These are phyloP conservation scores for Escovopsis weberi DNA, from an alignment of 2,329 filamentous ascomycete genomes.

Conservation along the genomic window DNA sequence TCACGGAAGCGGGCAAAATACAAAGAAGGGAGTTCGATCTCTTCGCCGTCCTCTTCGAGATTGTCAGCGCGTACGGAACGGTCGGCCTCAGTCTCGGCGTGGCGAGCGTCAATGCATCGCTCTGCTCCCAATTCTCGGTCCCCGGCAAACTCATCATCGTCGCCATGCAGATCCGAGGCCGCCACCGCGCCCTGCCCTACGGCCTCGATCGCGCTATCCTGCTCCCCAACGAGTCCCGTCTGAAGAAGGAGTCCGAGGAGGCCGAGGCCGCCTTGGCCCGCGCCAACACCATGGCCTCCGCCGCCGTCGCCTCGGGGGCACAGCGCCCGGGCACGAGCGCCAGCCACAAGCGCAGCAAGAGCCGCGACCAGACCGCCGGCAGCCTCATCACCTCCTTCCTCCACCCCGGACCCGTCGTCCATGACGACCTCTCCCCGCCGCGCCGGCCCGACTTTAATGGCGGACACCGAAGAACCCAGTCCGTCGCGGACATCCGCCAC, in stretches of 20 bases:
- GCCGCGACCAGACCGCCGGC: slow-evolving; percentile 23
- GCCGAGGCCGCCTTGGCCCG: slow-evolving; percentile 25
- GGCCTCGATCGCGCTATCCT: slow-evolving; percentile 48
- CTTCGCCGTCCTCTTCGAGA: slow-evolving; percentile 65
- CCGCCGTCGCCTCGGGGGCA: slow-evolving; percentile 15
- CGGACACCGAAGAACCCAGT: slow-evolving; percentile 14
- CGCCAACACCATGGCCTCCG: slow-evolving; percentile 21
- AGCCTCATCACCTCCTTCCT: slow-evolving; percentile 32
- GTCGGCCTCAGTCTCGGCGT: slow-evolving; percentile 86
- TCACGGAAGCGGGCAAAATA: slow-evolving; percentile 66
- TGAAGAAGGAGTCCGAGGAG: slow-evolving; percentile 37
- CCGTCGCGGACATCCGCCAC: slow-evolving; percentile 9
- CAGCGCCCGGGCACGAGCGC: slow-evolving; percentile 14
- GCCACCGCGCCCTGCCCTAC: slow-evolving; percentile 54
- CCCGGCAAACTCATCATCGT: slow-evolving; percentile 57
- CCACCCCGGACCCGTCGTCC: slow-evolving; percentile 31
- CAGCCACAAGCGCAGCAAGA: slow-evolving; percentile 22
- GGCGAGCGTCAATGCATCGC: slow-evolving; percentile 57
- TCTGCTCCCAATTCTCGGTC: slow-evolving; percentile 66
- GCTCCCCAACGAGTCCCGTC: slow-evolving; percentile 41
- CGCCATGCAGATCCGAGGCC: slow-evolving; percentile 55
- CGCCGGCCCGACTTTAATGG: slow-evolving; percentile 6
- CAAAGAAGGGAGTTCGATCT: slow-evolving; percentile 48
- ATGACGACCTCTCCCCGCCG: slow-evolving; percentile 10
- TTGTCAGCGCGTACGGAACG: slow-evolving; percentile 85